phyloP scores from a whole-genome alignment of 371 early-diverging fungal genomes.

The Mortierella sp. region DNA sequence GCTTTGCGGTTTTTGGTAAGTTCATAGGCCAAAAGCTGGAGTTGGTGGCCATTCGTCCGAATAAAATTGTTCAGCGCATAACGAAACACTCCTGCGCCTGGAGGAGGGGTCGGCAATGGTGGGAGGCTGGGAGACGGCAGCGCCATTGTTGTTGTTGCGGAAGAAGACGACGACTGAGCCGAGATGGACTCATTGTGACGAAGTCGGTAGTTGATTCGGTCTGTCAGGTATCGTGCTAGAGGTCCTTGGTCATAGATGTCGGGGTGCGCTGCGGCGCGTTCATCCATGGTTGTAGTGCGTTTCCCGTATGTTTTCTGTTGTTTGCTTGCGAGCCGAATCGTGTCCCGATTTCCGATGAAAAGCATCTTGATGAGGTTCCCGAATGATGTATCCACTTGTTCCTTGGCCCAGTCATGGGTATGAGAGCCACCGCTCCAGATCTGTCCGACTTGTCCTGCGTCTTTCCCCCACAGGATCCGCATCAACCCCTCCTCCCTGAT shows the following conservation, averaged over 20 bases:
- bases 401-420: background rate
- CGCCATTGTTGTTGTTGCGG: background rate
- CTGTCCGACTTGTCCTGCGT: background rate
- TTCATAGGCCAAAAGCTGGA: background rate
- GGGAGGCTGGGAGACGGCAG: background rate
- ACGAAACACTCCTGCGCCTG: background rate
- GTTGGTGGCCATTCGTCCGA: background rate
- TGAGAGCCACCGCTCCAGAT: background rate
- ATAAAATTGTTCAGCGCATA: constrained; percentile 7
- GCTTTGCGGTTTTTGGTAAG: background rate
- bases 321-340: background rate
- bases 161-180: background rate
- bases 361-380: constrained; percentile 8
- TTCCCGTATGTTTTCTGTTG: constrained; percentile 2
- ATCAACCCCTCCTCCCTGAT: background rate
- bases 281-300: background rate
- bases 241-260: constrained; percentile 2
- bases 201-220: background rate
- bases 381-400: background rate
- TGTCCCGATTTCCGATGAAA: constrained; percentile 8
- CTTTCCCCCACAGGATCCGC: background rate
- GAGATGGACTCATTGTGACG: background rate
- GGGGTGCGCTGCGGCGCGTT: background rate
- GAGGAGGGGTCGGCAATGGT: constrained; percentile 3
- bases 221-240: background rate